phyloP scores from a whole-genome alignment of 768 basidiomycete genomes.

The Gymnopilus dilepis region DNA sequence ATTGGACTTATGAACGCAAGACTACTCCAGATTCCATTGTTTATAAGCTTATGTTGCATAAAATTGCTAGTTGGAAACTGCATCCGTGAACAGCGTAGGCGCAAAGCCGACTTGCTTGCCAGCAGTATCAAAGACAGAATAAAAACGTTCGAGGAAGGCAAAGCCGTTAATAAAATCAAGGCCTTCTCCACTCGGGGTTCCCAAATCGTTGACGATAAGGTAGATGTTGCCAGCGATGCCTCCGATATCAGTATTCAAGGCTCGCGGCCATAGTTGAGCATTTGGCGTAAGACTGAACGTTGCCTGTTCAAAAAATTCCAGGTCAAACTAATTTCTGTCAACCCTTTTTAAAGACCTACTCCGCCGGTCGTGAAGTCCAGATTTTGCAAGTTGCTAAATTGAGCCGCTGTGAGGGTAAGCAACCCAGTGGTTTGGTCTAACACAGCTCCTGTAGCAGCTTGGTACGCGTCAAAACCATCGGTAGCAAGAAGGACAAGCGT shows the following conservation, averaged over 20 bases:
- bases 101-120: conserved; percentile 61
- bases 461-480: conserved; percentile 50
- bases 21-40: no score
- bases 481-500: conserved; percentile 53
- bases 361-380: conserved; percentile 58
- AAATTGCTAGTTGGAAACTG: conserved; percentile 31
- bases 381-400: conserved; percentile 55
- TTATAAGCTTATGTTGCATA: no score
- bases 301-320: no score
- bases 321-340: no score
- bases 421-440: conserved; percentile 45
- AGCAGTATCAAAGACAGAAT: conserved; percentile 56
- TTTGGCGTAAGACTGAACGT: conserved; percentile 61
- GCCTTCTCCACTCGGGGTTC: conserved; percentile 52
- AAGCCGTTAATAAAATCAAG: conserved; percentile 61
- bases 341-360: no score
- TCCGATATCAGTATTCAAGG: conserved; percentile 58
- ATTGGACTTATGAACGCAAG: no score
- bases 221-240: conserved; percentile 56
- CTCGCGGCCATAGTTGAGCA: conserved; percentile 72
- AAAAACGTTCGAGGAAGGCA: conserved; percentile 32
- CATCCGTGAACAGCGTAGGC: conserved; percentile 50
- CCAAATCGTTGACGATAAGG: conserved; percentile 56
- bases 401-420: conserved; percentile 51
- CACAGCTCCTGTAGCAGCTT: conserved; percentile 48